Evolutionary conservation across 2,329 filamentous ascomycete species (phyloP), one percentile per base, ranked within the genome.

Genomic region (Diplodia intermedia): DNA sequence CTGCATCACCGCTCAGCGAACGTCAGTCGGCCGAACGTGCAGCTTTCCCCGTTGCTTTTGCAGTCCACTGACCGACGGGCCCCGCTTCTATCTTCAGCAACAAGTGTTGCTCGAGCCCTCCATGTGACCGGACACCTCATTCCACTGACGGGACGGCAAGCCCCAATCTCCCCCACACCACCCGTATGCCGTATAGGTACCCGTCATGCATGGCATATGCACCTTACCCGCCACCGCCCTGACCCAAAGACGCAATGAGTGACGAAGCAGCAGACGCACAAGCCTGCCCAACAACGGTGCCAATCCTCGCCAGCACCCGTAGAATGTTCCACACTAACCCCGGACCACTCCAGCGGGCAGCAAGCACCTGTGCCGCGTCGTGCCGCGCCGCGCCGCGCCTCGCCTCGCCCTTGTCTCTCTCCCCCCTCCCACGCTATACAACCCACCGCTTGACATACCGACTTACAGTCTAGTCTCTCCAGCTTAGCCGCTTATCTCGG

Each of bases 261-360:
- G n/a, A 47, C 7, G n/a, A 47, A 47, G 36, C 26, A 53, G 20
- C 53, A n/a, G 20, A 63, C 20, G 60, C 60, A 63, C 57, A 50
- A 15, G 7, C 57, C 57, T 20, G 20, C 31, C 9, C 33, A 36
- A 36, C 60, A 52, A 63, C 31, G 31, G 5, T 31, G 33, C 26
- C 40, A 60, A n/a, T 18, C 31, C 20, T 47, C 43, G 43, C 40
- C 7, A 43, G 4, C 7, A 47, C 43, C 43, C 43, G 23, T 26
- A 26, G 43, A 20, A 47, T 33, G 20, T 11, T 11, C n/a, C 43
- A n/a, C 43, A 47, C 43, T n/a, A 7, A 20, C 43, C 43, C 26
- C 33, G 33, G 11, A 36, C 1, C 33, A 36, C 33, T 36, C 11
- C 18, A 23, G 43, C 8, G 23, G 56, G 56, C 1, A 11, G 33